Conservation (phyloP, 2,329 filamentous ascomycete species). For the Colletotrichum destructivum region DNA sequence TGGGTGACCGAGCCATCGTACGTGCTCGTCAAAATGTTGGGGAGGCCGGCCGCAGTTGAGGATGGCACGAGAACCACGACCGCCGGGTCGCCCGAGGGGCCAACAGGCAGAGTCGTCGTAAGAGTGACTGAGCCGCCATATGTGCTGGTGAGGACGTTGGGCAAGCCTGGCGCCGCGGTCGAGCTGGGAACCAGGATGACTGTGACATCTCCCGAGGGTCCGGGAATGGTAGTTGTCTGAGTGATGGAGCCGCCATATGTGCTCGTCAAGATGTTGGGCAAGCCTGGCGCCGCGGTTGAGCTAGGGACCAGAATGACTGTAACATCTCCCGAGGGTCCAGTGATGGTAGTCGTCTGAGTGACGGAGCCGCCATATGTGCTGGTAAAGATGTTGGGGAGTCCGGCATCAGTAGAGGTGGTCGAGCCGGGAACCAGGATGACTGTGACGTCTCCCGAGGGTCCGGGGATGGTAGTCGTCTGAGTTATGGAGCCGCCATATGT, state of each 20-base stretch:
- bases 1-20: neutral
- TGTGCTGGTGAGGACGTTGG: neutral
- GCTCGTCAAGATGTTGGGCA: constrained; percentile 1
- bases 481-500: constrained; percentile 20
- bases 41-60: neutral
- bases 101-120: neutral
- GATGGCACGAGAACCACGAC: constrained; percentile 7
- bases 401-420: no score
- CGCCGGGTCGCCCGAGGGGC: constrained; percentile 12
- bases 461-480: constrained; percentile 6
- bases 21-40: neutral
- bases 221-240: neutral
- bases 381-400: no score
- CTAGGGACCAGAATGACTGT: constrained; percentile 10
- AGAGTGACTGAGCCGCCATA: neutral
- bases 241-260: neutral
- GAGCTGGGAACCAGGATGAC: neutral
- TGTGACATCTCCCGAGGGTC: neutral
- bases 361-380: neutral
- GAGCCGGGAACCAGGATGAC: neutral
- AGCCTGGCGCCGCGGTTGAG: neutral
- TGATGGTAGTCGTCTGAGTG: no score
- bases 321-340: neutral
- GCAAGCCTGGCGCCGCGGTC: neutral
- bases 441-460: neutral